Evolutionary conservation across 2,329 filamentous ascomycete genomes (phyloP), one percentile per base, ranked within the genome.

Genomic region (Monilinia aucupariae): DNA sequence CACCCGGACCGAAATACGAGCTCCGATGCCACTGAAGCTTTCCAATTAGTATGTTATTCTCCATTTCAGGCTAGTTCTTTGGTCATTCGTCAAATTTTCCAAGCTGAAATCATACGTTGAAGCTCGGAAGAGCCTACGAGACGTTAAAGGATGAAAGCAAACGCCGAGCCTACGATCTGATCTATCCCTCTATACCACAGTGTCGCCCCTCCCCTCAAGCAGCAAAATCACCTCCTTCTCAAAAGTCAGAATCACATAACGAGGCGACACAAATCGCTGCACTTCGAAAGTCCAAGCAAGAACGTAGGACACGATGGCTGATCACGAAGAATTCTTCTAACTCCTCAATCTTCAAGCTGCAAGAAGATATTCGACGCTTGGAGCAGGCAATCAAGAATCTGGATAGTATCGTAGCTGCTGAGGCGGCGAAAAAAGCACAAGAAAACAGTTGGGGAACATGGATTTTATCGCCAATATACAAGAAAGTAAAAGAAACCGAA

Each of bases 101-200:
- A 27, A 34, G 30, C 43, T 59, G 27, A 58, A 10, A 47, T 39
- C 10, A 25, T 22, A 37, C 2, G 34, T 25, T 47, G 27, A 59
- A 76, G 75, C 70, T 77, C 25, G 65, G 45, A 59, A 58, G 45
- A 67, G 75, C 75, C 41, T 76, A 76, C 62, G 74, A 75, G 61
- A 76, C 73, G n/a, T 67, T 76, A 52, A 73, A 71, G 27, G 71
- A 76, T 59, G 68, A 68, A 63, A 61, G 6, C 48, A 66, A 70
- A 66, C 74, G 75, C 15, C 68, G 67, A 65, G 60, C 37, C 10
- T 77, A 76, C 68, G 71, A 77, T 53, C 67, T 39, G 1, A 37
- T 72, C 30, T 76, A 76, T 56, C 69, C 64, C 15, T 32, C 8
- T 13, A 61, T 66, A 25, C 32, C n/a, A 39, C 27, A 9, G 30